Base-by-base conservation (phyloP, 1,139 yeast genomes). In the Maudiozyma humilis region DNA sequence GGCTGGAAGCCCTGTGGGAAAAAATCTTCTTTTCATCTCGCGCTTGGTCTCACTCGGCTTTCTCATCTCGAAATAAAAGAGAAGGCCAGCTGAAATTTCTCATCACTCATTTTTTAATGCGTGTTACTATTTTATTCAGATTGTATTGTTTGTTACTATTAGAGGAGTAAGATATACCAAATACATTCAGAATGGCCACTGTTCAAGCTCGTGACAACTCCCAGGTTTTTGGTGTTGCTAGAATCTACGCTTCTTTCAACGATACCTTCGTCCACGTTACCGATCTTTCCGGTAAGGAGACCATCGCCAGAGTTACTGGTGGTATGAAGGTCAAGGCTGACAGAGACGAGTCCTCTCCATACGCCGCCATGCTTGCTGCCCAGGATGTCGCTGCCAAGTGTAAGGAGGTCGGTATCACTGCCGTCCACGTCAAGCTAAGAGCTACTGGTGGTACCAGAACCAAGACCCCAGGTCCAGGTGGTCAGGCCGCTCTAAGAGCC, bases 321-420 rank as follows among this genome's bases (percentile, higher is more conserved):
- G 99, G 99, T 81, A 93, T 93, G 98, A 93, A 93, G 82, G 99
- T 93, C 73, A 93, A 93, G 83, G 98, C 98, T 68, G 99, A 93
- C 78, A 88, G 96, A 82, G 99, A 93, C 72, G 99, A 93, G 82
- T 91, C 98, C 56, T 87, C 98, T 62, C 98, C 99, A 73, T 93
- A 93, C 83, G 99, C 99, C 69, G 98, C 97, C 70, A 93, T 93
- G 99, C 84, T 93, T 82, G 99, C 99, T 72, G 98, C 99, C 61
- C 99, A 93, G 80, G 99, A 93, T 69, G 99, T 86, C 69, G 98
- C 98, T 68, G 93, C 73, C 65, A 87, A 84, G 75, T 89, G 97
- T 83, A 89, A 89, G 82, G 98, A 93, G 79, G 96, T 93, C 63
- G 99, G 99, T 72, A 89, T 93, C 71, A 93, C 95, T 66, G 99